Conservation (phyloP, 2,329 filamentous ascomycete species). For the Clarireedia hainanense region DNA sequence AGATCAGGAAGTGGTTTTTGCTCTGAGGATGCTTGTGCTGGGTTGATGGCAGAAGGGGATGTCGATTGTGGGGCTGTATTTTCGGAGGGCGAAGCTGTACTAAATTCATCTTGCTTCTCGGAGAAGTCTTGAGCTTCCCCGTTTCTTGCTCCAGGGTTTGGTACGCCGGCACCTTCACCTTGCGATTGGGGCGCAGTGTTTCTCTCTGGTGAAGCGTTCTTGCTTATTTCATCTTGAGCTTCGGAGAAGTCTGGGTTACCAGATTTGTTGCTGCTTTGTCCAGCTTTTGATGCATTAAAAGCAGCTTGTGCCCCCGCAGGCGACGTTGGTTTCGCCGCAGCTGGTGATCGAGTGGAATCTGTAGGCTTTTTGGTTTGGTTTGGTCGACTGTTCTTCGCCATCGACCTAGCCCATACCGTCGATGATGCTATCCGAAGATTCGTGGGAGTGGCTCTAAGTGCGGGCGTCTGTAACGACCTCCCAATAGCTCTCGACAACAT, state of each 20-base stretch:
- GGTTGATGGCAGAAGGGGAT: constrained; percentile 30
- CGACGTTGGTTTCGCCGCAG: constrained; percentile 11
- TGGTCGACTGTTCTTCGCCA: constrained; percentile 35
- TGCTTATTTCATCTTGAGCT: constrained; percentile 15
- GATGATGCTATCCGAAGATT: constrained; percentile 30
- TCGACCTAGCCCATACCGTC: constrained; percentile 36
- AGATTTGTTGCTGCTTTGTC: constrained; percentile 15
- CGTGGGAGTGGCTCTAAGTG: constrained; percentile 19
- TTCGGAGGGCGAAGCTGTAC: constrained; percentile 30
- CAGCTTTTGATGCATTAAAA: constrained; percentile 13
- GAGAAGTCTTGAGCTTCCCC: constrained; percentile 17
- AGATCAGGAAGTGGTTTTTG: constrained; percentile 75
- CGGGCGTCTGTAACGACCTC: constrained; percentile 23
- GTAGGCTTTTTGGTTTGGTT: constrained; percentile 22
- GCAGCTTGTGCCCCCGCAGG: constrained; percentile 11
- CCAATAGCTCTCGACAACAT: constrained; percentile 28
- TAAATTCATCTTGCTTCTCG: constrained; percentile 23
- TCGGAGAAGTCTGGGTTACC: constrained; percentile 17
- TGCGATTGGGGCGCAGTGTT: constrained; percentile 12
- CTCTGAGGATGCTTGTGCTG: constrained; percentile 39
- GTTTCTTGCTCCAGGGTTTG: constrained; percentile 12
- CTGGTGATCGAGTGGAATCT: constrained; percentile 17
- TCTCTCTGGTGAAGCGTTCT: constrained; percentile 12
- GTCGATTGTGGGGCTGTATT: constrained; percentile 30
- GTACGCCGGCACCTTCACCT: constrained; percentile 12